Percentiles rank a stretch among this genome's conserved stretches.
These are phyloP conservation scores for Sicyos baderoa DNA, from an alignment of 306 rosid species.

Conservation along the genomic window DNA sequence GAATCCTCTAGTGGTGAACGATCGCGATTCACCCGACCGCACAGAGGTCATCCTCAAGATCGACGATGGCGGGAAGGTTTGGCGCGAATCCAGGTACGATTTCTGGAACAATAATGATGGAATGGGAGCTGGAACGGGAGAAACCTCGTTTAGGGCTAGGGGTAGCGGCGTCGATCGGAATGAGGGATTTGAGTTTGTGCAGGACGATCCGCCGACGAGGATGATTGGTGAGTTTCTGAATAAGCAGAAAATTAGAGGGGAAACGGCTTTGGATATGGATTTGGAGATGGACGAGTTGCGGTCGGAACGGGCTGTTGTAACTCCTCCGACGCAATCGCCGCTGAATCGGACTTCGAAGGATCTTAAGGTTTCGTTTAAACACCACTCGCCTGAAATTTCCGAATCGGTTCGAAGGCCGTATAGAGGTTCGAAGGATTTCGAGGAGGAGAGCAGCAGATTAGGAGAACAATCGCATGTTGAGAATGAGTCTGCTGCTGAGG, in stretches of 20 bases:
- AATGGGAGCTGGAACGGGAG: neutral
- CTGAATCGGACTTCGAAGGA: conserved; percentile 33
- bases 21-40: neutral
- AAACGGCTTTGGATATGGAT: conserved; percentile 51
- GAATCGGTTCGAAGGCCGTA: conserved; percentile 41
- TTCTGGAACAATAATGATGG: conserved; percentile 24
- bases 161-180: neutral
- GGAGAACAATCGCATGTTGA: conserved; percentile 25
- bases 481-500: conserved; percentile 24
- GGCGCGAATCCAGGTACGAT: conserved; percentile 43
- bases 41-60: conserved; percentile 40
- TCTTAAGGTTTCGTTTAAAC: conserved; percentile 52
- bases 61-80: conserved; percentile 29
- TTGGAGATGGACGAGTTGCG: conserved; percentile 54
- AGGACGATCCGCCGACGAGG: conserved; percentile 46
- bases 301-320: conserved; percentile 19
- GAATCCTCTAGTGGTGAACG: too few relatives aligned
- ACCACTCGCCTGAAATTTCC: conserved; percentile 21
- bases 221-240: conserved; percentile 42
- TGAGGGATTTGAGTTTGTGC: conserved; percentile 39
- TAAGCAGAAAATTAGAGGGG: conserved; percentile 41
- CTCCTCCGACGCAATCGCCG: conserved; percentile 45
- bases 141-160: neutral
- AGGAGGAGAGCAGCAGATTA: neutral
- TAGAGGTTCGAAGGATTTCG: conserved; percentile 25